Percentiles rank a stretch among this genome's conserved stretches.
Conservation (phyloP, 345 rosid species). For the Brassica carinata region DNA sequence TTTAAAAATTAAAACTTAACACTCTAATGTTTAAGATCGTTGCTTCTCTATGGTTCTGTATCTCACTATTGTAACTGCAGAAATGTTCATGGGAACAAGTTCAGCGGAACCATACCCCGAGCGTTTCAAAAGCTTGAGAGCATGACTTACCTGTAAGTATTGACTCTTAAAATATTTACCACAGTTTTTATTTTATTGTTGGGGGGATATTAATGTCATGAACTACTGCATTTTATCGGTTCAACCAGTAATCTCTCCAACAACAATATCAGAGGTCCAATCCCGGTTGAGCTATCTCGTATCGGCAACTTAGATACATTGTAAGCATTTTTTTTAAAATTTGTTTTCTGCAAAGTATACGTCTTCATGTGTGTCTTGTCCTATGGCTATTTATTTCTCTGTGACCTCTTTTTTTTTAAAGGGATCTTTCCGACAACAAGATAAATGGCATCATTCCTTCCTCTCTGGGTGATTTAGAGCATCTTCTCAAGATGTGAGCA, state of each 20-base stretch:
- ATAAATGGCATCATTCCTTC: slow-evolving; percentile 83
- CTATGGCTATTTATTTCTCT: background rate
- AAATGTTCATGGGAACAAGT: slow-evolving; percentile 82
- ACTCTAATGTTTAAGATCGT: background rate
- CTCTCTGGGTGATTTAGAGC: slow-evolving; percentile 94
- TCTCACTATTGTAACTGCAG: slow-evolving; percentile 46
- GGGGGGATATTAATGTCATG: background rate
- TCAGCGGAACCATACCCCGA: slow-evolving; percentile 76
- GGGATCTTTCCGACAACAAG: slow-evolving; percentile 87
- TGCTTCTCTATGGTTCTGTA: slow-evolving; percentile 10
- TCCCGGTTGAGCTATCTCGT: slow-evolving; percentile 87
- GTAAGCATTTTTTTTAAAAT: slow-evolving; percentile 52
- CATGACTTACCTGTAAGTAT: slow-evolving; percentile 87
- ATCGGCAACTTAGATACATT: slow-evolving; percentile 88
- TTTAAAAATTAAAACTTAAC: background rate
- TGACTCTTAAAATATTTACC: background rate
- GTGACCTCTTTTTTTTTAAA: slow-evolving; percentile 26
- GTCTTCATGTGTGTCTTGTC: slow-evolving; percentile 10
- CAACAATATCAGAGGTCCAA: slow-evolving; percentile 69
- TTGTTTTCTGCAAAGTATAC: slow-evolving; percentile 1
- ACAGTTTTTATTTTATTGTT: background rate
- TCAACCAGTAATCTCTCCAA: slow-evolving; percentile 75
- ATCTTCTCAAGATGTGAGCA: slow-evolving; percentile 87
- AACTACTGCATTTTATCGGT: background rate
- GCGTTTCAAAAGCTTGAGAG: slow-evolving; percentile 83